Conservation (phyloP, 106 monocot species). For the Acorus calamus region DNA sequence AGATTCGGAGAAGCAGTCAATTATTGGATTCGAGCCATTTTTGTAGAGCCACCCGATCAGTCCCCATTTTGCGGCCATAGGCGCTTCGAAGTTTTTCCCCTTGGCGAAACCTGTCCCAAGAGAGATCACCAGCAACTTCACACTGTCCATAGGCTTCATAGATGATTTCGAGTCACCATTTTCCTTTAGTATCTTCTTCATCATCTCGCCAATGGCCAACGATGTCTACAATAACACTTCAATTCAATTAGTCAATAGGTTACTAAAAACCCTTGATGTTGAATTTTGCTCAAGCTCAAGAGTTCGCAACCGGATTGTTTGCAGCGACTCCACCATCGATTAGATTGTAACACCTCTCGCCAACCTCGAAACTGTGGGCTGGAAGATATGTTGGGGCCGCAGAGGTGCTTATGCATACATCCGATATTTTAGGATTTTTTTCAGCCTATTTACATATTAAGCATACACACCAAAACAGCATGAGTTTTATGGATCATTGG, state of each 20-base stretch:
- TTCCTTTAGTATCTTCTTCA: slow-evolving; percentile 7
- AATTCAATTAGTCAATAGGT: too few relatives aligned
- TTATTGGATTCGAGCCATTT: slow-evolving; percentile 11
- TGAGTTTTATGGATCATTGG: too few relatives aligned
- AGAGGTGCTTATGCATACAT: slow-evolving; percentile 5
- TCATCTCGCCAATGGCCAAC: slow-evolving; percentile 8
- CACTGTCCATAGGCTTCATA: slow-evolving; percentile 4
- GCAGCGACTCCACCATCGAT: slow-evolving; percentile 2
- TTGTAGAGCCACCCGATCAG: slow-evolving; percentile 20
- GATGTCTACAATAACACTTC: slow-evolving; percentile 5
- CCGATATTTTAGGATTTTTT: slow-evolving; percentile 1
- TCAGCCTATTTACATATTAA: neutral
- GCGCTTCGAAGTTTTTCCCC: slow-evolving; percentile 24
- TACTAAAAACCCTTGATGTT: too few relatives aligned
- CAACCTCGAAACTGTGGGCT: slow-evolving; percentile 1
- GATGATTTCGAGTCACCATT: neutral
- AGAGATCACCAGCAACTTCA: slow-evolving; percentile 29
- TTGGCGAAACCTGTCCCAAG: slow-evolving; percentile 22
- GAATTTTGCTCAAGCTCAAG: neutral
- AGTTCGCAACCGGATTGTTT: neutral
- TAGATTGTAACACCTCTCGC: too few relatives aligned
- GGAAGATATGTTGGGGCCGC: slow-evolving; percentile 1
- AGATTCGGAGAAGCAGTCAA: slow-evolving; percentile 25
- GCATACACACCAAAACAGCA: too few relatives aligned
- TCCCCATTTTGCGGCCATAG: slow-evolving; percentile 23